A percentile compares a stretch with the other conserved stretches of the same genome.
phyloP scores from a whole-genome alignment of 2,329 filamentous ascomycete species.

The Teratosphaeria gauchensis region DNA sequence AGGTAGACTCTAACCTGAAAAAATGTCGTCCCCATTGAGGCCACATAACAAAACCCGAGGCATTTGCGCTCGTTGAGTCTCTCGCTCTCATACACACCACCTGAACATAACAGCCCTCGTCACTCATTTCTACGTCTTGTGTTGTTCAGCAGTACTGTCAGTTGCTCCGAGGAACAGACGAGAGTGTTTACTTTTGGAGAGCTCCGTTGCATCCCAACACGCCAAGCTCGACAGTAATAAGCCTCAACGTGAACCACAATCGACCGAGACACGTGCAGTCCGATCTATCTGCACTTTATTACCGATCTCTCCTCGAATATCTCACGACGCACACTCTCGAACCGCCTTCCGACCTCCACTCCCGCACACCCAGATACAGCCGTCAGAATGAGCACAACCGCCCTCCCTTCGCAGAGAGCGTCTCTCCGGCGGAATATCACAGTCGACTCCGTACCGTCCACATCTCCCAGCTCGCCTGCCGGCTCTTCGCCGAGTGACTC shows the following conservation, averaged over 20 bases:
- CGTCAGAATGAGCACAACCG: conserved; percentile 39
- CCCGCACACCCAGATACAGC: background rate
- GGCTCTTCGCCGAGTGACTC: conserved; percentile 52
- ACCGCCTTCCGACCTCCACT: background rate
- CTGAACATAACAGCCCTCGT: background rate
- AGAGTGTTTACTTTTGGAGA: background rate
- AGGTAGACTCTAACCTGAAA: background rate
- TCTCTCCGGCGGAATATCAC: conserved; percentile 37
- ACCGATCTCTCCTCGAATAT: background rate
- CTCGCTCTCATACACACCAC: background rate
- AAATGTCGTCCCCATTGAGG: background rate
- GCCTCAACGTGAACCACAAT: background rate
- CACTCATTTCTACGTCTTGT: background rate
- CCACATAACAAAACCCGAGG: background rate
- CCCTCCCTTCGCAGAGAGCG: conserved; percentile 37
- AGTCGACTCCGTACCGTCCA: conserved; percentile 43
- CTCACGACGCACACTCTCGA: background rate
- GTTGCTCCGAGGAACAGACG: background rate
- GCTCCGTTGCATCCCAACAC: background rate
- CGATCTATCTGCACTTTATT: background rate
- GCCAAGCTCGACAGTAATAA: background rate
- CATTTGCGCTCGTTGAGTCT: background rate
- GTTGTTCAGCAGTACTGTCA: background rate
- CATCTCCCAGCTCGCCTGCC: conserved; percentile 43
- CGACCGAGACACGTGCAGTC: background rate